A percentile compares a stretch with the other conserved stretches of the same genome.
Conservation (phyloP, 129 eudicot species). For the Apium graveolens region DNA sequence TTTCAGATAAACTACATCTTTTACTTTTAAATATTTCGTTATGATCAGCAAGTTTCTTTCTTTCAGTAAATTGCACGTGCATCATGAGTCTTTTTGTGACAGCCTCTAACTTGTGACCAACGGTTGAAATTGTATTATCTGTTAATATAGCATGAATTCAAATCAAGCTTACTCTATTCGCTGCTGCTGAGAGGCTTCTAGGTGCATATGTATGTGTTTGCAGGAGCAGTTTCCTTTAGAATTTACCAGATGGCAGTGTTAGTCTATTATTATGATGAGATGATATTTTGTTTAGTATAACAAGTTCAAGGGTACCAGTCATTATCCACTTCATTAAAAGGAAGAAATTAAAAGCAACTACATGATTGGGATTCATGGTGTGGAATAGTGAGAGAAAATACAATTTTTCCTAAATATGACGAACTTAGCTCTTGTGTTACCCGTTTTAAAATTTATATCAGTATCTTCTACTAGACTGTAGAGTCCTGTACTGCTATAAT, state of each 20-base stretch:
- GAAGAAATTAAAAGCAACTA: neutral
- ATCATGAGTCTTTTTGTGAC: neutral
- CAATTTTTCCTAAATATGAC: neutral
- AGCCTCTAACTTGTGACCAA: neutral
- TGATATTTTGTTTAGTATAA: neutral
- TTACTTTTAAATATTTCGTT: neutral
- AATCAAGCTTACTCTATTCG: neutral
- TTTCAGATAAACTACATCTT: neutral
- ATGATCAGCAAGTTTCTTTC: neutral
- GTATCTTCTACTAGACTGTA: neutral
- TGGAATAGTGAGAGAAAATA: neutral
- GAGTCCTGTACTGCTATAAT: neutral
- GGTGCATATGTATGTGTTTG: neutral
- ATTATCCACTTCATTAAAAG: neutral
- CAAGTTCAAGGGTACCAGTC: neutral
- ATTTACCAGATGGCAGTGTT: neutral
- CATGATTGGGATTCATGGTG: neutral
- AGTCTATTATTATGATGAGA: neutral
- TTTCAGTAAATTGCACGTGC: neutral
- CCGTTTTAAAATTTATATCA: neutral
- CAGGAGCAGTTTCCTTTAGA: neutral
- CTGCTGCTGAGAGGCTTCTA: neutral
- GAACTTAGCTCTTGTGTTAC: neutral
- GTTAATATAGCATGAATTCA: neutral
- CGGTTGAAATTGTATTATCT: neutral